phyloP scores from a whole-genome alignment of 2,329 filamentous ascomycete species.

The Xylaria sp. region DNA sequence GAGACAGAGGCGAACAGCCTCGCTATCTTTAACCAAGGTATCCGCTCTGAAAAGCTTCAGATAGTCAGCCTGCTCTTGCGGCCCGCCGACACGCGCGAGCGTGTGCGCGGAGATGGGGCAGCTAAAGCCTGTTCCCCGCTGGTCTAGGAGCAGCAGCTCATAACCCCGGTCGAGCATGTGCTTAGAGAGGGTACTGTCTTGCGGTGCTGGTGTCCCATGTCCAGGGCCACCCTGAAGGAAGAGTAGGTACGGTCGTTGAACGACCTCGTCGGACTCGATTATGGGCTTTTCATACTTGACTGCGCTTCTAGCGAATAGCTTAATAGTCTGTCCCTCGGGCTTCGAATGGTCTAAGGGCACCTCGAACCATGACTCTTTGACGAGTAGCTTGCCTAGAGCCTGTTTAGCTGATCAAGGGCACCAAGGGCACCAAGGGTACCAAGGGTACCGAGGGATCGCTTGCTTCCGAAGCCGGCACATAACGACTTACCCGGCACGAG shows the following conservation, averaged over 20 bases:
- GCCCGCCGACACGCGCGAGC: constrained; percentile 67
- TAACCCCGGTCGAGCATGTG: constrained; percentile 79
- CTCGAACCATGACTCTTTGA: constrained; percentile 85
- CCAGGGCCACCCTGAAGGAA: constrained; percentile 90
- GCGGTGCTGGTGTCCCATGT: constrained; percentile 74
- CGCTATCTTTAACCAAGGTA: constrained; percentile 86
- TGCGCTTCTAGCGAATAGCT: constrained; percentile 79
- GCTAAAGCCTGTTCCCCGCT: constrained; percentile 86
- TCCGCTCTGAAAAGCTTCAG: constrained; percentile 87
- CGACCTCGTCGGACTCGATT: constrained; percentile 48
- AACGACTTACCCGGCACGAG: constrained; percentile 42
- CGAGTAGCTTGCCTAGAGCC: constrained; percentile 68
- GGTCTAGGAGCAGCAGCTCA: constrained; percentile 85
- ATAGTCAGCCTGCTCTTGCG: constrained; percentile 75
- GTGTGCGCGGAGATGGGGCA: constrained; percentile 78
- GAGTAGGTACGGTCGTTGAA: constrained; percentile 64
- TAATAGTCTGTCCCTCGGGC: constrained; percentile 64
- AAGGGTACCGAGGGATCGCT: not conserved
- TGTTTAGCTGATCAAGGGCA: constrained; percentile 20
- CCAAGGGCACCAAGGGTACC: too few relatives aligned
- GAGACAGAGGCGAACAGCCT: constrained; percentile 79
- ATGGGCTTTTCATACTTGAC: constrained; percentile 68
- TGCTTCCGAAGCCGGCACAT: not conserved
- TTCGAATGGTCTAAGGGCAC: constrained; percentile 81
- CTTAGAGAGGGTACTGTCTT: constrained; percentile 73